Evolutionary conservation across 805 yeast species (phyloP), one percentile per base, ranked within the genome.

Genomic region (Candida ulmi): DNA sequence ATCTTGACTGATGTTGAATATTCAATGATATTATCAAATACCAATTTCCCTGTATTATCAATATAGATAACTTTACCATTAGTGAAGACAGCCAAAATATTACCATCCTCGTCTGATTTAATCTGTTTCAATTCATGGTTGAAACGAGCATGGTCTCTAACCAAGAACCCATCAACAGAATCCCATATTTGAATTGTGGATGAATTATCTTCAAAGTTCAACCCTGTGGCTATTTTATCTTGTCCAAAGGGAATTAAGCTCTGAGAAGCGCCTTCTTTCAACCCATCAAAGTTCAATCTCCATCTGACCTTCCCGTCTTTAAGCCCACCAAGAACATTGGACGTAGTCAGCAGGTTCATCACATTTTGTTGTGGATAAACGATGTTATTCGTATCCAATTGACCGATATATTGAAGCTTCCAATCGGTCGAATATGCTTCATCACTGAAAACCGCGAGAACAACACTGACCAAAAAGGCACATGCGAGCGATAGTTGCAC

Each of bases 361-460:
- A 44, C 42, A 2, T 50, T 43, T 12, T 48, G 37, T 24, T 36
- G 34, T 42, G 50, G 42, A 7, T 47, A 30, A 2, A 54, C 34
- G 16, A 50, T 45, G 27, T 48, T 48, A 2, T 31, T 30, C 2
- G 21, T 51, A 16, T 48, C 39, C 34, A 71, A 61, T 7, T 52
- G 47, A 1, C 81, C 81, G 23, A 73, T 55, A 36, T 66, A 69
- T 24, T 62, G 63, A 8, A 66, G 54, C 34, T 75, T 70, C 81
- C 82, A 78, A 48, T 80, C 86, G 26, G 63, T 62, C 15, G 58
- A 57, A 51, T 71, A 75, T 0, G 80, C 78, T 43, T 77, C 80
- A 38, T 77, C 82, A 19, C 67, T 58, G 46, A 59, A 66, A 5
- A 69, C 58, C 0, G 68, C 57, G 2, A 6, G 7, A 1, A 37